phyloP scores from a whole-genome alignment of 2,329 filamentous ascomycete species.

The Lecanicillium sp. region DNA sequence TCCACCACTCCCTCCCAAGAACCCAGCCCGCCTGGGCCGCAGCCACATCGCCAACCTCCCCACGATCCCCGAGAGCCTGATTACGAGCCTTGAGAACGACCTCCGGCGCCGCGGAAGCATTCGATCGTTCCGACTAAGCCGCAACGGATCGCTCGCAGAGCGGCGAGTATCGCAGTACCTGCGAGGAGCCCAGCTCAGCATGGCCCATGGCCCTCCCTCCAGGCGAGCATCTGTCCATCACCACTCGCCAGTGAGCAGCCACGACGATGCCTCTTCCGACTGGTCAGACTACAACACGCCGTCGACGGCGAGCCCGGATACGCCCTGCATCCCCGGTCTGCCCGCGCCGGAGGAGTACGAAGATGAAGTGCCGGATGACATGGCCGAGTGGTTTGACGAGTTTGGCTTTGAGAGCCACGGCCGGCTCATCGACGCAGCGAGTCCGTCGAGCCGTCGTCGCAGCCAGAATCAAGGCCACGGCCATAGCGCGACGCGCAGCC shows the following conservation, averaged over 20 bases:
- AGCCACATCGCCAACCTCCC: constrained; percentile 22
- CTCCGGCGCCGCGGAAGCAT: constrained; percentile 1
- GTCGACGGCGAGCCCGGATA: constrained; percentile 40
- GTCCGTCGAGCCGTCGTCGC: constrained; percentile 3
- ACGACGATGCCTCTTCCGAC: constrained; percentile 41
- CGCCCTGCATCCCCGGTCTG: too few relatives aligned
- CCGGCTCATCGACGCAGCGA: constrained; percentile 23
- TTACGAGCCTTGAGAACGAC: constrained; percentile 7
- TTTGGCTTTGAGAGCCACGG: constrained; percentile 40
- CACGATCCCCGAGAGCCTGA: constrained; percentile 33
- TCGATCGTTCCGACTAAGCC: too few relatives aligned
- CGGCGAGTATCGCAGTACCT: too few relatives aligned
- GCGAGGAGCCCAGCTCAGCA: too few relatives aligned
- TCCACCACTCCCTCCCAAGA: constrained; percentile 6
- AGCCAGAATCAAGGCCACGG: too few relatives aligned
- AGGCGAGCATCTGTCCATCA: too few relatives aligned
- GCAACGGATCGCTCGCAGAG: too few relatives aligned
- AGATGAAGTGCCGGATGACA: constrained; percentile 31
- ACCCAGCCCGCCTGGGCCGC: constrained; percentile 7
- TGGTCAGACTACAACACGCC: constrained; percentile 59
- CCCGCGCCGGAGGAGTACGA: constrained; percentile 33
- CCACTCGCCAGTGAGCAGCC: constrained; percentile 33
- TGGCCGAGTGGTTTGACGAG: constrained; percentile 43
- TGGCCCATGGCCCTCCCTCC: too few relatives aligned
- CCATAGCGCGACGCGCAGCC: constrained; percentile 17